Evolutionary conservation across 805 yeast genomes (phyloP), one percentile per base, ranked within the genome.

Genomic region (Scheffersomyces ergatensis): DNA sequence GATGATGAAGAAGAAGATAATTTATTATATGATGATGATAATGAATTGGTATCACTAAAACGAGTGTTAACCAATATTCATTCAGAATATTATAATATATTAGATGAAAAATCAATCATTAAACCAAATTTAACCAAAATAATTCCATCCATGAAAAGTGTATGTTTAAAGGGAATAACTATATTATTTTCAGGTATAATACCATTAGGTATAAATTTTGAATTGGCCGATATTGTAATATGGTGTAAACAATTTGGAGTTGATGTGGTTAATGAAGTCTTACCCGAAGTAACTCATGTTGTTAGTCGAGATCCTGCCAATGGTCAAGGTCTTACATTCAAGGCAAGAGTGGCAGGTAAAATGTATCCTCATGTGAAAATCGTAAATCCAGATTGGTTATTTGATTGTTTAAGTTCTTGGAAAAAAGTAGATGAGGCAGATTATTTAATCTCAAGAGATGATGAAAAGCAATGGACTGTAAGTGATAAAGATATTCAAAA

Each of bases 191-290:
- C 96, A 3, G 97, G 98, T 0, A 73, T 92, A n/a, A 74, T 93
- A 17, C 97, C 97, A 1, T 57, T 88, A n/a, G 93, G 93, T 1
- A 72, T 82, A 11, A 76, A 80, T 40, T 64, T 86, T 14, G 82
- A 84, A 38, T 65, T 74, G 25, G 93, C 95, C 3, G 96, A 89
- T 57, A 86, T 93, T 33, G 97, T 90, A 1, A 79, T 83, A 17
- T 92, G 98, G 97, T 86, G 92, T 11, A 77, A 78, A 37, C 87
- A 90, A 40, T 92, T 92, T 71, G 99, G 99, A 1, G 97, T 96
- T 0, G 71, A 71, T 2, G 89, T 92, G 6, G 84, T 84, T 1
- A 70, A 81, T 3, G 89, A 87, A 42, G 82, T 85, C 18, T 72
- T 77, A 34, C 78, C 80, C 14, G 67, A 77, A 1, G 90, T 95